Evolutionary conservation across 805 yeast species (phyloP).

Genomic region (Tetrapisispora taiwanensis): DNA sequence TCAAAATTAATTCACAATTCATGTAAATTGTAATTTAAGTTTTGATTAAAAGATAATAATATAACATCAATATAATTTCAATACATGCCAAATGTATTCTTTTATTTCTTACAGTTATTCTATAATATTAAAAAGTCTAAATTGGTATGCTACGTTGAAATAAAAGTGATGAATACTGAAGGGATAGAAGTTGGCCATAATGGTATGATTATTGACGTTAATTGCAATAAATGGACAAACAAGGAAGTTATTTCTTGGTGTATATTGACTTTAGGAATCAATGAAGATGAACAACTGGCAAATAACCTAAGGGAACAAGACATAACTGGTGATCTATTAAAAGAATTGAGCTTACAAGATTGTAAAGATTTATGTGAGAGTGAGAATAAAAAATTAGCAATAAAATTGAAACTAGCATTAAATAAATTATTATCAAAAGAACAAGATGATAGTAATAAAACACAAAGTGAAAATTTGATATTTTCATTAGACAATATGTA

Average conservation of each 20-base stretch:
- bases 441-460: slow-evolving; percentile 7
- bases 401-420: slow-evolving; percentile 50
- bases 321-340: slow-evolving; percentile 51
- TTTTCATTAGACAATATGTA: slow-evolving; percentile 20
- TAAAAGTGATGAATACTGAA: not conserved
- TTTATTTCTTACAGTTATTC: no score
- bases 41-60: no score
- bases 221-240: slow-evolving; percentile 15
- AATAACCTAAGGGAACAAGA: slow-evolving; percentile 13
- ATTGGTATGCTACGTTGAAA: no score
- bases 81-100: no score
- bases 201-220: slow-evolving; percentile 1
- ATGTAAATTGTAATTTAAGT: no score
- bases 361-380: slow-evolving; percentile 61
- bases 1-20: not conserved
- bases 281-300: slow-evolving; percentile 9
- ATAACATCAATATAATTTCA: no score
- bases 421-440: slow-evolving; percentile 36
- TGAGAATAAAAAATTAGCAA: slow-evolving; percentile 40
- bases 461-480: slow-evolving; percentile 28
- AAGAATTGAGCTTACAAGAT: slow-evolving; percentile 59
- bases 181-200: not conserved
- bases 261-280: slow-evolving; percentile 9
- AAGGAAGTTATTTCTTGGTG: slow-evolving; percentile 23
- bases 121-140: no score